Conservation (phyloP, 1,139 yeast species). For the Arxiozyma slooffiae region DNA sequence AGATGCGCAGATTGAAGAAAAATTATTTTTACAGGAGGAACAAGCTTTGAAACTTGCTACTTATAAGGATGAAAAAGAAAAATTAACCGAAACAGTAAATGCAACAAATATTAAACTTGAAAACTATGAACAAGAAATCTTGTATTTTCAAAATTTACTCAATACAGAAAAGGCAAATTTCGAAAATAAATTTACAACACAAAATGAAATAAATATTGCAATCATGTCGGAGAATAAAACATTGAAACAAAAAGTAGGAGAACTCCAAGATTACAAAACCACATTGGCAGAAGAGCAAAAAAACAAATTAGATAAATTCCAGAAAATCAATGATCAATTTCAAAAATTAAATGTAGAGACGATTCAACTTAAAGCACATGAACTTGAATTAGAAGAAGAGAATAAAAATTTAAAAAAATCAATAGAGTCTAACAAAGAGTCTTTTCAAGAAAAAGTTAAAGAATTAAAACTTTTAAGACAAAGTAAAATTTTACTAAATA, state of each 20-base stretch:
- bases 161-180: slow-evolving; percentile 17
- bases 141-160: slow-evolving; percentile 7
- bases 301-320: slow-evolving; percentile 15
- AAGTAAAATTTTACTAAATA: slow-evolving; percentile 14
- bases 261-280: slow-evolving; percentile 16
- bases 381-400: slow-evolving; percentile 27
- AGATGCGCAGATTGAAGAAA: slow-evolving; percentile 26
- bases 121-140: slow-evolving; percentile 1
- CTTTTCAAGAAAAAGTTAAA: slow-evolving; percentile 14
- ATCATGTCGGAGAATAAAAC: slow-evolving; percentile 20
- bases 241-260: slow-evolving; percentile 15
- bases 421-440: slow-evolving; percentile 14
- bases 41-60: slow-evolving; percentile 10
- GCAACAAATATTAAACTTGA: background rate
- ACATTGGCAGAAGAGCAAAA: slow-evolving; percentile 12
- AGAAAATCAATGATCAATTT: slow-evolving; percentile 22
- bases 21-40: slow-evolving; percentile 9
- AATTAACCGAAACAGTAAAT: background rate
- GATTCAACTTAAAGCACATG: slow-evolving; percentile 27
- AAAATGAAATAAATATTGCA: slow-evolving; percentile 18
- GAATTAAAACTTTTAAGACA: slow-evolving; percentile 19
- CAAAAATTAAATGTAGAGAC: slow-evolving; percentile 27
- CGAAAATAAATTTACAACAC: slow-evolving; percentile 26
- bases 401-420: slow-evolving; percentile 18
- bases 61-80: slow-evolving; percentile 4